A percentile compares a stretch with the other conserved stretches of the same genome.
Evolutionary conservation across 768 basidiomycete species (phyloP).

Genomic region (Cyathus striatus): DNA sequence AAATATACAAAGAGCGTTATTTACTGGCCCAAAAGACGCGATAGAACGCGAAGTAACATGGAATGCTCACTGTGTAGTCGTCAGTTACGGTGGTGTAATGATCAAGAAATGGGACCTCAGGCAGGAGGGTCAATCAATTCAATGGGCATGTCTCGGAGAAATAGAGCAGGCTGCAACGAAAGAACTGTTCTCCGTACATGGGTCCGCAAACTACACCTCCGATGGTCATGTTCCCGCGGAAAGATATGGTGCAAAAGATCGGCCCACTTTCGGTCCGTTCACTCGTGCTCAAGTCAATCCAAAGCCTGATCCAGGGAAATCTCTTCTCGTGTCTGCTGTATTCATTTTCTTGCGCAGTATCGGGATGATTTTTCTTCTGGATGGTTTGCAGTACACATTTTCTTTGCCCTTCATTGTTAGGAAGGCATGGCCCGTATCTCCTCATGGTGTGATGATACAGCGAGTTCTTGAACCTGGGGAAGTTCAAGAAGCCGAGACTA

Average conservation of each 20-base stretch:
- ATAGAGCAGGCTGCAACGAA: conserved; percentile 56
- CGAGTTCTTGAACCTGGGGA: conserved; percentile 66
- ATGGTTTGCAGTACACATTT: conserved; percentile 73
- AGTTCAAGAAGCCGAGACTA: conserved; percentile 56
- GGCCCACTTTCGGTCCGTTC: conserved; percentile 55
- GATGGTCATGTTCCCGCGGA: conserved; percentile 19
- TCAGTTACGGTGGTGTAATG: conserved; percentile 65
- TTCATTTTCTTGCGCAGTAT: conserved; percentile 78
- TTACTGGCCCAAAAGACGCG: conserved; percentile 31
- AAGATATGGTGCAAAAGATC: conserved; percentile 9
- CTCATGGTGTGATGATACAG: conserved; percentile 78
- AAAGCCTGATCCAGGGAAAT: conserved; percentile 27
- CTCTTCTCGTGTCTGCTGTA: conserved; percentile 46
- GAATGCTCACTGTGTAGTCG: conserved; percentile 58
- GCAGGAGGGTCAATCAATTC: conserved; percentile 68
- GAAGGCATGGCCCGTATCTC: conserved; percentile 72
- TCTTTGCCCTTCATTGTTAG: conserved; percentile 78
- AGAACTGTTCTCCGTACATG: neutral
- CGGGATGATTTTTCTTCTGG: conserved; percentile 64
- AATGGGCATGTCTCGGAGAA: conserved; percentile 76
- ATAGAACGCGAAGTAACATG: conserved; percentile 65
- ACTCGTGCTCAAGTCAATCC: conserved; percentile 35
- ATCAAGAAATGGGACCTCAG: conserved; percentile 70
- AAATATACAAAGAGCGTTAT: conserved; percentile 35
- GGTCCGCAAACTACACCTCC: conserved; percentile 24